Evolutionary conservation across 2,329 filamentous ascomycete species (phyloP).

Genomic region (Diaporthe capsici): DNA sequence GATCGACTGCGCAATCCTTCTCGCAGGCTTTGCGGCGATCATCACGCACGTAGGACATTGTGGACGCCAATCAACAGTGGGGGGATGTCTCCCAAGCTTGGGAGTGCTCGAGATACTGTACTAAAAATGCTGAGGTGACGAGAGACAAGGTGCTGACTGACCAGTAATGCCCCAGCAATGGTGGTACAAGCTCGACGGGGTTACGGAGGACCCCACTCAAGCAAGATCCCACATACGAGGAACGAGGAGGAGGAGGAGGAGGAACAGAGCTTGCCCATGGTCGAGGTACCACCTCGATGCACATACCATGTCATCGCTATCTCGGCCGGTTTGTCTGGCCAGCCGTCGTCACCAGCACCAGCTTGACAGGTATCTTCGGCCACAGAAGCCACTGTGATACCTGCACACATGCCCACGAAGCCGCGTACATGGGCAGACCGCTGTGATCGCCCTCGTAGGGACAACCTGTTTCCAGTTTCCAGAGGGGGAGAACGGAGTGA

Average conservation of each 20-base stretch:
- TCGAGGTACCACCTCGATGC: constrained; percentile 14
- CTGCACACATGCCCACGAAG: neutral
- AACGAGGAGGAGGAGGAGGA: neutral
- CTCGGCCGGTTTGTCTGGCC: neutral
- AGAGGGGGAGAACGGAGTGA: neutral
- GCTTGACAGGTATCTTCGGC: neutral
- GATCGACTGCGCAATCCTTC: constrained; percentile 17
- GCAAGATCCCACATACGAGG: constrained; percentile 28
- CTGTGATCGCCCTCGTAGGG: neutral
- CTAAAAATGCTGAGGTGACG: constrained; percentile 19
- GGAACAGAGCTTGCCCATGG: constrained; percentile 20
- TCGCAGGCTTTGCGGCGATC: constrained; percentile 20
- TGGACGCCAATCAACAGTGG: constrained; percentile 6
- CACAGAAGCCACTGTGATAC: neutral
- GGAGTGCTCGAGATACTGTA: neutral
- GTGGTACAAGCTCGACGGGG: constrained; percentile 27
- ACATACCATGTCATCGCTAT: constrained; percentile 11
- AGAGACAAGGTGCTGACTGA: constrained; percentile 18
- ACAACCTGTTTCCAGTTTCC: neutral
- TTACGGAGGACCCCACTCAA: constrained; percentile 29
- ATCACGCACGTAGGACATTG: constrained; percentile 19
- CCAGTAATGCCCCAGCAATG: constrained; percentile 7
- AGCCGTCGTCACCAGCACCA: constrained; percentile 5
- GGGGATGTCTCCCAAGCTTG: neutral
- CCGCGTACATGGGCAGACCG: neutral